Base-by-base conservation (phyloP, 805 yeast genomes). In the Pichia rugopelliculosa region DNA sequence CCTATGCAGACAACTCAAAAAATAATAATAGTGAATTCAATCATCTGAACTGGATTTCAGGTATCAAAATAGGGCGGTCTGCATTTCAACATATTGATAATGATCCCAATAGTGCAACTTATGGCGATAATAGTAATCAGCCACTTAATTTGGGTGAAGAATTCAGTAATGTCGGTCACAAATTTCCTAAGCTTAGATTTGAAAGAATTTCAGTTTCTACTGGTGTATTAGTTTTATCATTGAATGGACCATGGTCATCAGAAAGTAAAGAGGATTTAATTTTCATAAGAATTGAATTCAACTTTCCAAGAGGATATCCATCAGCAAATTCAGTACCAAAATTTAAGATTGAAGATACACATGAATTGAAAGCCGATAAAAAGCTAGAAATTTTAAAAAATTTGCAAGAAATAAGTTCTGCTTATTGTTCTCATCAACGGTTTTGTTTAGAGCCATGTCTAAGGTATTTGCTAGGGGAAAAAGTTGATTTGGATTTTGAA, bases 41-140 rank as follows among this genome's bases (percentile, higher is more conserved):
- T 55, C 95, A 87, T 59, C 68, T 91, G 51, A 82, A 84, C 53
- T 91, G 98, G 98, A 81, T 95, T 36, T 82, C 96, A 0, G 97
- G 98, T 44, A 95, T 91, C 8, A 73, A 89, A 48, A 78, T 91
- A 53, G 87, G 87, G 1, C 68, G 72, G 38, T 61, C 77, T 9
- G 76, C 75, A 4, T 67, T 69, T 47, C 55, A 56, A 23, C 54
- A 56, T 39, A 58, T 62, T 9, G 66, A 57, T 41, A 61, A 59
- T 55, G 64, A 59, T 40, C 68, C 72, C 0, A 64, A 72, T 27
- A 68, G 65, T 39, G 59, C 64, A 44, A 57, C 61, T 1, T 64
- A 68, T 44, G 69, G 67, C 21, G 70, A 66, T 18, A 63, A 56
- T 26, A 50, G 47, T 40, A 46, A 47, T 27, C 68, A 65, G 53